Evolutionary conservation across 1,284 basidiomycete genomes (phyloP).

Genomic region (Leccinum griseonigrum): DNA sequence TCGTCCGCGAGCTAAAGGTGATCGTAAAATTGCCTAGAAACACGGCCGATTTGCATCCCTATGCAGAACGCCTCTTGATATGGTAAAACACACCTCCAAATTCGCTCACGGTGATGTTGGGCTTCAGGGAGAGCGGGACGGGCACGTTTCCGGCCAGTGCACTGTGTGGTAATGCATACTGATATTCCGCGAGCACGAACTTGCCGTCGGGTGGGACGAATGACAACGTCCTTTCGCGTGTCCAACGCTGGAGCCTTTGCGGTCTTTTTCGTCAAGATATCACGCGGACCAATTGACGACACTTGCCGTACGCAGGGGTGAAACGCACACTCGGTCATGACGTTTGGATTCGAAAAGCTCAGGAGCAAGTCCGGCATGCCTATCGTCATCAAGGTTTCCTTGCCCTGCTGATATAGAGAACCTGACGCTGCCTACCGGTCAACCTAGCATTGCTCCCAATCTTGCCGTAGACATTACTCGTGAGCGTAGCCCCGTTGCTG

Average conservation of each 20-base stretch:
- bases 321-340: constrained; percentile 79
- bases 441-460: constrained; percentile 82
- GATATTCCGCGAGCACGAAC: constrained; percentile 87
- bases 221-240: constrained; percentile 75
- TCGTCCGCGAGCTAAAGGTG: constrained; percentile 64
- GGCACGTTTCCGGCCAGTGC: constrained; percentile 41
- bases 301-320: constrained; percentile 88
- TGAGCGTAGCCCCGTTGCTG: constrained; percentile 75
- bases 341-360: constrained; percentile 75
- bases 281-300: constrained; percentile 3
- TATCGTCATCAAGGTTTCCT: constrained; percentile 24
- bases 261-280: constrained; percentile 6
- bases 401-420: background rate
- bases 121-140: constrained; percentile 67
- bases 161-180: constrained; percentile 45
- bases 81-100: constrained; percentile 51
- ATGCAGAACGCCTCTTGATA: background rate
- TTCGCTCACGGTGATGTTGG: constrained; percentile 57
- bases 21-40: constrained; percentile 69
- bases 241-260: constrained; percentile 75
- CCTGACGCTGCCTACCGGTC: constrained; percentile 51
- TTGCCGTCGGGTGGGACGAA: constrained; percentile 95
- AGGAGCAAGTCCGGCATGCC: constrained; percentile 89
- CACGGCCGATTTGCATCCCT: background rate
- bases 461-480: constrained; percentile 75